Evolutionary conservation across 2,329 filamentous ascomycete genomes (phyloP).

Genomic region (Xylariaceae sp.): DNA sequence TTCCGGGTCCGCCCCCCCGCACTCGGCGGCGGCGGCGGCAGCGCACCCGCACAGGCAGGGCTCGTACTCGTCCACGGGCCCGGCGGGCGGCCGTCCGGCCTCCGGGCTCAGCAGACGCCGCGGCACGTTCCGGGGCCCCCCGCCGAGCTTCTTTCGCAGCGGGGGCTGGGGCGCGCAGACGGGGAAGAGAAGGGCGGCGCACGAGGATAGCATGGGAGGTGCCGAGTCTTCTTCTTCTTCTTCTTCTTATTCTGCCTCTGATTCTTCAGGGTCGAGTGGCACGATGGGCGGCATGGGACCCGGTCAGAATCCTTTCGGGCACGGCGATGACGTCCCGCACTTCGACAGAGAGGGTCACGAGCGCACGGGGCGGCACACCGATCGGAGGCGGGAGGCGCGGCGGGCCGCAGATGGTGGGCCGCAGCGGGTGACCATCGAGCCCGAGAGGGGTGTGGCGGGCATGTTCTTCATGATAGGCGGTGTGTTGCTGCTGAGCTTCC

Average conservation of each 20-base stretch:
- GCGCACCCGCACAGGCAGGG: no score
- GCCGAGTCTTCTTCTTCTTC: not conserved
- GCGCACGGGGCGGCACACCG: constrained; percentile 71
- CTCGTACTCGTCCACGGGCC: constrained; percentile 63
- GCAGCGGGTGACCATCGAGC: constrained; percentile 42
- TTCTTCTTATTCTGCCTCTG: not conserved
- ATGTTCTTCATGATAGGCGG: constrained; percentile 58
- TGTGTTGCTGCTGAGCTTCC: constrained; percentile 53
- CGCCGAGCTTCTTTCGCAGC: constrained; percentile 84
- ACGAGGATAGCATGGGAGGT: constrained; percentile 49
- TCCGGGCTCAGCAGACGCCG: constrained; percentile 80
- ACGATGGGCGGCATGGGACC: constrained; percentile 60
- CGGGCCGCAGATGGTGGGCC: constrained; percentile 41
- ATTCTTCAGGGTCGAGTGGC: constrained; percentile 25
- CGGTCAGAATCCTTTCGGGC: constrained; percentile 56
- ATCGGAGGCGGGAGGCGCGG: constrained; percentile 52
- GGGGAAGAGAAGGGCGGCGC: constrained; percentile 62
- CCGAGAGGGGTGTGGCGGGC: constrained; percentile 47
- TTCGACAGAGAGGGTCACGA: constrained; percentile 79
- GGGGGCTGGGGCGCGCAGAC: constrained; percentile 76
- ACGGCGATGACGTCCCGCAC: constrained; percentile 64
- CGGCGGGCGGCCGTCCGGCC: constrained; percentile 76
- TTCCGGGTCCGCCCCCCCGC: constrained; percentile 38
- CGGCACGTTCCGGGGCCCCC: constrained; percentile 80
- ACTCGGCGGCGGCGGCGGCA: no score